Evolutionary conservation across 192 early-diverging fungal genomes (phyloP), one percentile per base, ranked within the genome.

Genomic region (Neocallimastix lanati): DNA sequence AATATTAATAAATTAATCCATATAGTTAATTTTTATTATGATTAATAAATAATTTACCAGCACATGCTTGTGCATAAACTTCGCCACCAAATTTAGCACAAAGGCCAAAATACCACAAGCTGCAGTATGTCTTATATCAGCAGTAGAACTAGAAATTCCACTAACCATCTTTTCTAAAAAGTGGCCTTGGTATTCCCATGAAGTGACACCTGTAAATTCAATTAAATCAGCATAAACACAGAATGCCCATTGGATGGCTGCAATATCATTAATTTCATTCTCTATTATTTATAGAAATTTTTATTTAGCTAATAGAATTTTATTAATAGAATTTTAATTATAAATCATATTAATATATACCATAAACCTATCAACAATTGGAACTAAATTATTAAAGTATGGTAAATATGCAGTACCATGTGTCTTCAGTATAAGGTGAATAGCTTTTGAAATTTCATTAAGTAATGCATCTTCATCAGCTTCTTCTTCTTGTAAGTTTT

Each of bases 31-130:
- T n/a, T n/a, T n/a, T n/a, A n/a, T n/a, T n/a, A n/a, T n/a, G n/a
- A n/a, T n/a, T n/a, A n/a, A n/a, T n/a, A n/a, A n/a, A 78, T 14
- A 25, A 25, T 28, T 67, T 83, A 87, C 81, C 85, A 30, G 85
- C 84, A 58, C 92, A 91, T 38, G 90, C 90, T 67, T 91, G 92
- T 11, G 91, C 88, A 82, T 95, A 98, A 36, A 89, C 87, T 11
- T 91, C 86, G 25, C 96, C 96, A 78, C 96, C 97, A 81, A 90
- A 93, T 84, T 95, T 88, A 36, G 93, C 98, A 80, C 92, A 91
- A n/a, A 97, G 87, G 36, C 97, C 97, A n/a, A n/a, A 28, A 98
- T 84, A 81, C 95, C 96, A 85, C 96, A 99, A 21, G 94, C 93
- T 15, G 96, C 93, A 12, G 95, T 92, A 88, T 99, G 98, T 15